These are phyloP conservation scores for Yamadazyma pseudoaaseri DNA, from an alignment of 1,139 yeast genomes.

Conservation along the genomic window DNA sequence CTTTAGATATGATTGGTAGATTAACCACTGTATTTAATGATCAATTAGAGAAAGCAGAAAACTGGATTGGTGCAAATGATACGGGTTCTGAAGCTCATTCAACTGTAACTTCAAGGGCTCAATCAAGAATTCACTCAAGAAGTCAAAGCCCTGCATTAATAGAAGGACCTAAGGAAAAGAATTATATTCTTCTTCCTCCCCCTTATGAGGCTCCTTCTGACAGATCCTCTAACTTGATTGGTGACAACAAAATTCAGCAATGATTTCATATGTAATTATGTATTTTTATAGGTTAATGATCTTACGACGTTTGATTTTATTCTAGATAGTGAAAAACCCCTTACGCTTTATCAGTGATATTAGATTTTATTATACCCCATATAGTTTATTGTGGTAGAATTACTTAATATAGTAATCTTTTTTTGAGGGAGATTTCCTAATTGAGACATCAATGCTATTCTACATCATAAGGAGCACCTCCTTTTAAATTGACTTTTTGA, in stretches of 20 bases:
- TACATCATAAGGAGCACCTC: too few species aligned
- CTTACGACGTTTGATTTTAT: constrained; percentile 3
- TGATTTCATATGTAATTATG: constrained; percentile 2
- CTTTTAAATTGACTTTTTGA: too few species aligned
- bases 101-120: not conserved
- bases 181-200: constrained; percentile 3
- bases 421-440: too few species aligned
- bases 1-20: constrained; percentile 81
- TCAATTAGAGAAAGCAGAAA: constrained; percentile 79
- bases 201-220: constrained; percentile 3
- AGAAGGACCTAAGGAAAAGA: not conserved
- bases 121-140: constrained; percentile 6
- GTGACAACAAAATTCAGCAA: constrained; percentile 13
- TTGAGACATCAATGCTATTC: too few species aligned
- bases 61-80: constrained; percentile 62
- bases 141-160: constrained; percentile 5
- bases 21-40: constrained; percentile 83
- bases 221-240: not conserved
- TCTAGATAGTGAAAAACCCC: too few species aligned
- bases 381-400: too few species aligned
- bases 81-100: constrained; percentile 3
- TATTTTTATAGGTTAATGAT: constrained; percentile 5
- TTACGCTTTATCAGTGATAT: too few species aligned
- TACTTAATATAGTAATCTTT: too few species aligned
- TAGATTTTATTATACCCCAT: too few species aligned